Percentiles rank a stretch among this genome's conserved stretches.
Evolutionary conservation across 2,329 filamentous ascomycete species (phyloP).

Genomic region (Whalleya microplaca): DNA sequence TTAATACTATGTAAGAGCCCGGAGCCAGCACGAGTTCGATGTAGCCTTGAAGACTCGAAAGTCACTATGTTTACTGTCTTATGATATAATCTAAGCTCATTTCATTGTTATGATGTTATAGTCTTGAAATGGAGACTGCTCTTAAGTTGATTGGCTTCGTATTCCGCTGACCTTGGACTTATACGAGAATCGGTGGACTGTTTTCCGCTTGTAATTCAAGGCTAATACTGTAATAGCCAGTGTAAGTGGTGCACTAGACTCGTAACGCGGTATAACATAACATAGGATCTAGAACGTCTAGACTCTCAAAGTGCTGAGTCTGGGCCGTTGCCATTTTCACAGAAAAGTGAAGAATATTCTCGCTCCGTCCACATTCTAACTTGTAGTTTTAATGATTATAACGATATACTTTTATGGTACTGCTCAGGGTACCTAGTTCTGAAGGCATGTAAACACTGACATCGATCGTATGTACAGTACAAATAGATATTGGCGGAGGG

Average conservation of each 20-base stretch:
- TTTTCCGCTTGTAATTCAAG: slow-evolving; percentile 6
- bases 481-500: not conserved
- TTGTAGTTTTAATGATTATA: no score
- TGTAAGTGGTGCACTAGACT: not conserved
- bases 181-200: slow-evolving; percentile 10
- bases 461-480: not conserved
- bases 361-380: no score
- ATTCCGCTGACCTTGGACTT: slow-evolving; percentile 2
- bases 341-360: not conserved
- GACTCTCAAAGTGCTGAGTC: slow-evolving; percentile 5
- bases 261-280: not conserved
- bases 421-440: no score
- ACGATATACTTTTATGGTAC: no score
- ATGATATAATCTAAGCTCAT: no score
- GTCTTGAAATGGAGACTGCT: not conserved
- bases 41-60: no score
- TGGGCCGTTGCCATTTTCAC: not conserved
- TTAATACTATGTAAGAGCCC: slow-evolving; percentile 3
- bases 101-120: no score
- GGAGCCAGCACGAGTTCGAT: not conserved
- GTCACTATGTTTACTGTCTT: no score
- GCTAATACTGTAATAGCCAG: not conserved
- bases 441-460: no score
- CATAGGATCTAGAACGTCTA: slow-evolving; percentile 16
- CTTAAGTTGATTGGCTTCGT: slow-evolving; percentile 3